These are phyloP conservation scores for Austroboletus eburneus DNA, from an alignment of 768 basidiomycete genomes.

Conservation along the genomic window DNA sequence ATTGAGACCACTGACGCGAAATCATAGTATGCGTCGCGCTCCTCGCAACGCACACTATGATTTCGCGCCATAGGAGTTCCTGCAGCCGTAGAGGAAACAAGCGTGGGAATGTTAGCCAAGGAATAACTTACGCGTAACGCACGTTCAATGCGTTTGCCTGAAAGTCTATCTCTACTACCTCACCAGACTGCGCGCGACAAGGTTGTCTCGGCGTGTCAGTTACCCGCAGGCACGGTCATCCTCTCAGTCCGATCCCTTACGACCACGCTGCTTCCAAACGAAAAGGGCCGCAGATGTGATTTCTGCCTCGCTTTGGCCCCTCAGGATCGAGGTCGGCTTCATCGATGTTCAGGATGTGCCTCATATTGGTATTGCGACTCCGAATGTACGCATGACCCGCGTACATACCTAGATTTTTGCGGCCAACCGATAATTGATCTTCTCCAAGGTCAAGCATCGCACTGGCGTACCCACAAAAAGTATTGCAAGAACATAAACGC, in stretches of 20 bases:
- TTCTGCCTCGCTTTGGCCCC: slow-evolving; percentile 44
- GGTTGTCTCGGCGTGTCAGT: slow-evolving; percentile 37
- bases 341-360: slow-evolving; percentile 61
- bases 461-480: slow-evolving; percentile 66
- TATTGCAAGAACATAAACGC: slow-evolving; percentile 59
- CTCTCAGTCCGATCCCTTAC: slow-evolving; percentile 43
- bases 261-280: slow-evolving; percentile 45
- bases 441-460: slow-evolving; percentile 55
- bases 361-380: slow-evolving; percentile 71
- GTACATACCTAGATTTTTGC: slow-evolving; percentile 1
- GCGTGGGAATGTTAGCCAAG: too few relatives aligned
- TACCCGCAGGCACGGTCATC: slow-evolving; percentile 48
- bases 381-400: slow-evolving; percentile 45
- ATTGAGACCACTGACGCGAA: too few relatives aligned
- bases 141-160: too few relatives aligned
- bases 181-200: slow-evolving; percentile 50
- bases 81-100: too few relatives aligned
- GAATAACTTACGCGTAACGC: too few relatives aligned
- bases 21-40: too few relatives aligned
- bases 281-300: slow-evolving; percentile 69
- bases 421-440: slow-evolving; percentile 8
- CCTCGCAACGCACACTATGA: too few relatives aligned
- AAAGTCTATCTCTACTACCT: slow-evolving; percentile 29
- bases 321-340: slow-evolving; percentile 33
- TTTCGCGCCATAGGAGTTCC: too few relatives aligned